Base-by-base conservation (phyloP, 163 green algal genomes). In the Volvox carteri region DNA sequence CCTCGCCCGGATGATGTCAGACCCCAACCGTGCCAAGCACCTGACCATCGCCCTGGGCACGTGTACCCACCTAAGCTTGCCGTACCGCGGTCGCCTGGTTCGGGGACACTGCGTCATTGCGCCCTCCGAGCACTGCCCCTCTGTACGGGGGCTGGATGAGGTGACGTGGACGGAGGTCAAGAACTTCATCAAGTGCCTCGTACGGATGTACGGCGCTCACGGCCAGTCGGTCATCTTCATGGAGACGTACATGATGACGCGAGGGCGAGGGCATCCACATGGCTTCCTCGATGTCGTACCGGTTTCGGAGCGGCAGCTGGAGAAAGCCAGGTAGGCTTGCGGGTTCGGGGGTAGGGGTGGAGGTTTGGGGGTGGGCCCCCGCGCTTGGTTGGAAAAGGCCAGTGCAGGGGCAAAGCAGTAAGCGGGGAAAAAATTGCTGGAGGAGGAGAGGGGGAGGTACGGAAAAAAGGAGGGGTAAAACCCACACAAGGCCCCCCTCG, bases 171-270 rank as follows among this genome's bases (percentile, higher is more conserved):
- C 95, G 0, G 98, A 99, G 93, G 92, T 99, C 56, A 96, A 98
- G 91, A 99, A 99, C 93, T 99, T 99, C 94, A 98, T 99, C 75
- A 99, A 99, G 94, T 99, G 96, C 92, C 93, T 99, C 42, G 94
- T 99, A 19, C 94, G 95, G 80, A 98, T 99, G 96, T 96, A 92
- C 84, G 91, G 89, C 25, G 89, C 90, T 25, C 79, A 96, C 93
- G 95, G n/a, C n/a, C n/a, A n/a, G n/a, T n/a, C n/a, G n/a, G n/a
- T n/a, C n/a, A n/a, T n/a, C n/a, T n/a, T n/a, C n/a, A n/a, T 94
- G 62, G 1, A 91, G 37, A 12, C 65, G 65, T 75, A 33, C n/a
- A 1, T 37, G 37, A 1, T 5, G 41, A 21, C 33, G 30, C 3
- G 28, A 23, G 54, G 54, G 54, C 3, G 8, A 65, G 4, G 5